A percentile compares a stretch with the other conserved stretches of the same genome.
phyloP scores from a whole-genome alignment of 441 rosid genomes.

The Pelargonium australe region DNA sequence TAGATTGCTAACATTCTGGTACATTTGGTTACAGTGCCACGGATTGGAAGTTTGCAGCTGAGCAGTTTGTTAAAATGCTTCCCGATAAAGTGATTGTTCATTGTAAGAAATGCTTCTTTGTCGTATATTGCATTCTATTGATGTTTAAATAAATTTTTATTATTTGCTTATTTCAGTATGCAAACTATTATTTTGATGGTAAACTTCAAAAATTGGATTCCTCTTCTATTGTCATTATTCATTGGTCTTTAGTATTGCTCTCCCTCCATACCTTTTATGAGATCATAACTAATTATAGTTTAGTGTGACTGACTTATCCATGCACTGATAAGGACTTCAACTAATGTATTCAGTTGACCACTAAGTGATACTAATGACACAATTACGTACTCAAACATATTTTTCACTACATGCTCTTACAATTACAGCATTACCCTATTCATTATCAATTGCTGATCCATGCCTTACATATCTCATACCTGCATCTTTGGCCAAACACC shows the following conservation, averaged over 20 bases:
- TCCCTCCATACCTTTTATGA: not conserved
- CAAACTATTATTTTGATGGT: not conserved
- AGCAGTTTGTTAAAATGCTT: conserved; percentile 63
- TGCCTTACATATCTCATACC: no score
- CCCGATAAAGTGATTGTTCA: conserved; percentile 81
- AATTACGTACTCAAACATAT: no score
- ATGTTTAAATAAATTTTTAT: not conserved
- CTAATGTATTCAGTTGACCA: no score
- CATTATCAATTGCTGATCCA: no score
- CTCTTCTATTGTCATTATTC: not conserved
- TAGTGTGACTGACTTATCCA: not conserved
- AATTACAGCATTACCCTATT: no score
- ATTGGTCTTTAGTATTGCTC: no score
- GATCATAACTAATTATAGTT: not conserved
- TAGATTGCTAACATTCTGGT: not conserved
- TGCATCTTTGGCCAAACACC: no score
- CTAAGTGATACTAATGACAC: no score
- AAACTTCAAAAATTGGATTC: not conserved
- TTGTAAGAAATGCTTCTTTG: conserved; percentile 43
- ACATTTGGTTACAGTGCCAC: conserved; percentile 42
- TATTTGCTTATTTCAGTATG: no score
- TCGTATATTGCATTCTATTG: not conserved
- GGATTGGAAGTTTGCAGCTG: conserved; percentile 93
- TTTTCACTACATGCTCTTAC: no score
- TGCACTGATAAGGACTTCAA: not conserved